These are phyloP conservation scores for Aspergillus baeticus DNA, from an alignment of 495 filamentous ascomycete genomes.

Conservation along the genomic window DNA sequence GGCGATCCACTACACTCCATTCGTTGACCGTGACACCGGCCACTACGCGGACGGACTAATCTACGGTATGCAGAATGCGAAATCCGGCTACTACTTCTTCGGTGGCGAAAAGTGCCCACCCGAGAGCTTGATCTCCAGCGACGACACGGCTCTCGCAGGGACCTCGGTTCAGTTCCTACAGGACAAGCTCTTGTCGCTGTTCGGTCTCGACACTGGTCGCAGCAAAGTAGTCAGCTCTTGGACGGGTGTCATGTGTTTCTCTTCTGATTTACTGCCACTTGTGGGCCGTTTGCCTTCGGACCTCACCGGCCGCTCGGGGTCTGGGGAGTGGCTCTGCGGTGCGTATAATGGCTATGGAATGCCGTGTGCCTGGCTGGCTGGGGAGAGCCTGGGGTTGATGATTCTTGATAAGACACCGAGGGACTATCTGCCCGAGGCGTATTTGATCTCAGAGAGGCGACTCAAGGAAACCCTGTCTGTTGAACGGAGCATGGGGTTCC, in stretches of 20 bases:
- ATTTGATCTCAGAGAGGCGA: conserved; percentile 22
- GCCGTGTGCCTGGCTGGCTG: conserved; percentile 71
- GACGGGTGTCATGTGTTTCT: conserved; percentile 83
- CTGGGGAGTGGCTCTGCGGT: conserved; percentile 54
- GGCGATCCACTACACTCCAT: conserved; percentile 32
- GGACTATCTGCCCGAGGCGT: conserved; percentile 25
- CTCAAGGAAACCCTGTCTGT: conserved; percentile 19
- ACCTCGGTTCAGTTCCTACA: too few species aligned
- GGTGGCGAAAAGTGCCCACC: conserved; percentile 45
- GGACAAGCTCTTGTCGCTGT: too few species aligned
- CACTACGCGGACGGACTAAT: conserved; percentile 64
- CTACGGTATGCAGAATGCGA: conserved; percentile 70
- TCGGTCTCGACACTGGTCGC: too few species aligned
- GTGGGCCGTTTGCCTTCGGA: conserved; percentile 63
- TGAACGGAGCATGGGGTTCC: not conserved
- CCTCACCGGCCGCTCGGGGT: conserved; percentile 37
- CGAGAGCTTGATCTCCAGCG: too few species aligned
- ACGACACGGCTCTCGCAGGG: too few species aligned
- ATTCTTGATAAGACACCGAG: conserved; percentile 25
- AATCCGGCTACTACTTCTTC: conserved; percentile 42
- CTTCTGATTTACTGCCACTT: conserved; percentile 64
- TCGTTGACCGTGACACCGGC: conserved; percentile 16
- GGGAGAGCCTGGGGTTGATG: conserved; percentile 57
- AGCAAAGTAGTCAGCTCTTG: conserved; percentile 58
- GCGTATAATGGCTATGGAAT: conserved; percentile 80